phyloP scores from a whole-genome alignment of 2,329 filamentous ascomycete species.

The Colletotrichum navitas region DNA sequence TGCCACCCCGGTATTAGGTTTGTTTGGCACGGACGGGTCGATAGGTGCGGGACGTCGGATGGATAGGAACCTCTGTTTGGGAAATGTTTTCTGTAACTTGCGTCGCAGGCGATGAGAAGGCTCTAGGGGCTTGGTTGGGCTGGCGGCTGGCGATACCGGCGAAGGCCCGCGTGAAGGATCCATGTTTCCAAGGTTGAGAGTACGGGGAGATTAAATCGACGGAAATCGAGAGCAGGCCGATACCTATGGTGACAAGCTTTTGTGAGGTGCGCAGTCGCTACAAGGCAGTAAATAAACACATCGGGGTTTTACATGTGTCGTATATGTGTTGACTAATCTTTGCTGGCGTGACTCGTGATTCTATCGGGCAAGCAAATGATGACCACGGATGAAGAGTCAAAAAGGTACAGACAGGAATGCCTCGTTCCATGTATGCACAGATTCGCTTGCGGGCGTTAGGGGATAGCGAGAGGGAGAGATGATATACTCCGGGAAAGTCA shows the following conservation, averaged over 20 bases:
- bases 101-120: slow-evolving; percentile 41
- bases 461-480: slow-evolving; percentile 21
- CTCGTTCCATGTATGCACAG: slow-evolving; percentile 11
- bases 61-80: slow-evolving; percentile 47
- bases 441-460: not conserved
- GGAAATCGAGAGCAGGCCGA: slow-evolving; percentile 6
- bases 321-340: slow-evolving; percentile 14
- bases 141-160: slow-evolving; percentile 43
- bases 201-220: not conserved
- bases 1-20: slow-evolving; percentile 29
- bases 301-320: not conserved
- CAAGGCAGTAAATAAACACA: not conserved
- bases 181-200: slow-evolving; percentile 39
- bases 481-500: slow-evolving; percentile 6
- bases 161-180: slow-evolving; percentile 43
- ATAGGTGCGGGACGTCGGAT: slow-evolving; percentile 46
- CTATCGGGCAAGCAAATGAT: slow-evolving; percentile 23
- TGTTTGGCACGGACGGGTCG: slow-evolving; percentile 45
- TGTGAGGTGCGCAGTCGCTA: not conserved
- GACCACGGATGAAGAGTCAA: slow-evolving; percentile 9
- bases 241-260: not conserved
- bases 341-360: slow-evolving; percentile 1
- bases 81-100: slow-evolving; percentile 50
- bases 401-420: not conserved
- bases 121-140: slow-evolving; percentile 40